Conservation (phyloP, 768 basidiomycete genomes). For the Podaxis sp. region DNA sequence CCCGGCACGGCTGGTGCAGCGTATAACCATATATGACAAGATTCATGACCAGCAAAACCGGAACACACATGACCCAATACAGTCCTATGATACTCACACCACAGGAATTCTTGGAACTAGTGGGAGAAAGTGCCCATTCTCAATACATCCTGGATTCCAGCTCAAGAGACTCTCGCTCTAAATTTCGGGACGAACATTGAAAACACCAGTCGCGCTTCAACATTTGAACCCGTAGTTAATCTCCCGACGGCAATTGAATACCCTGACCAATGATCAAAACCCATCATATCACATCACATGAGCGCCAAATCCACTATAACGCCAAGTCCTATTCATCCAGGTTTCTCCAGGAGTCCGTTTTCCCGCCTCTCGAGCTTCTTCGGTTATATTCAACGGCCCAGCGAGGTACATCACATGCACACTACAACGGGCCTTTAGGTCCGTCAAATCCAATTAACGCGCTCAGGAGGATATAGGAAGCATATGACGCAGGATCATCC, state of each 20-base stretch:
- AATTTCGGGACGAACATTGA: background rate
- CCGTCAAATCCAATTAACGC: background rate
- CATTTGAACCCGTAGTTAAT: background rate
- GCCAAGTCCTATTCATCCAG: background rate
- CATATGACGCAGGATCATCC: slow-evolving; percentile 9
- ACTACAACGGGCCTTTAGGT: background rate
- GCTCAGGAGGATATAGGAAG: background rate
- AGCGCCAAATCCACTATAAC: background rate
- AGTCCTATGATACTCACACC: background rate
- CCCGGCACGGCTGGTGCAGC: too few relatives aligned
- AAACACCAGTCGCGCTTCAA: background rate
- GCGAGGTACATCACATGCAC: background rate
- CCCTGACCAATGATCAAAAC: background rate
- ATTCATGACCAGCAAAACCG: too few relatives aligned
- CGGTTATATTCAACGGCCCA: background rate
- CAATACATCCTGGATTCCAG: background rate
- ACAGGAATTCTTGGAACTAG: background rate
- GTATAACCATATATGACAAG: too few relatives aligned
- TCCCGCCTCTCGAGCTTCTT: background rate
- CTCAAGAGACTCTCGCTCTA: background rate
- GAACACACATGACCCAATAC: too few relatives aligned
- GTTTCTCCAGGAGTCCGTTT: background rate
- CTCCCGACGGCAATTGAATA: background rate
- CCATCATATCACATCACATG: slow-evolving; percentile 5
- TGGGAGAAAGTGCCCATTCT: background rate